Evolutionary conservation across 2,329 filamentous ascomycete genomes (phyloP).

Genomic region (Teratosphaeria nubilosa): DNA sequence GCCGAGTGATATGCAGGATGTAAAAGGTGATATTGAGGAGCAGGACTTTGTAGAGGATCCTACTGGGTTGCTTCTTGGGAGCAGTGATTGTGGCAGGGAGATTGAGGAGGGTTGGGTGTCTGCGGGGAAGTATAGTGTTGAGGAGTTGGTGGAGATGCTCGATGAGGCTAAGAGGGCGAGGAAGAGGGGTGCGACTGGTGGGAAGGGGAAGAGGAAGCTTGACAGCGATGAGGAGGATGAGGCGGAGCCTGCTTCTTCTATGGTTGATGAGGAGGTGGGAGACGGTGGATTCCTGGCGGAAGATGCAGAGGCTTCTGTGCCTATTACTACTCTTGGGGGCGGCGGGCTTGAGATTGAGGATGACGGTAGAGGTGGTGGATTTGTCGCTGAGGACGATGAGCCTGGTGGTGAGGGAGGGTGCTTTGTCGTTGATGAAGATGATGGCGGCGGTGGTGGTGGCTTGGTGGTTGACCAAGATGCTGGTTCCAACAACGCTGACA

Average conservation of each 20-base stretch:
- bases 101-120: constrained; percentile 15
- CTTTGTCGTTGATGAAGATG: constrained; percentile 6
- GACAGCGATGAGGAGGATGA: constrained; percentile 6
- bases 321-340: neutral
- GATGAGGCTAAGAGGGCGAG: neutral
- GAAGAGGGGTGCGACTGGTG: neutral
- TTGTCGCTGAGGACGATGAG: constrained; percentile 1
- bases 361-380: constrained; percentile 1
- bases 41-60: constrained; percentile 6
- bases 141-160: constrained; percentile 2
- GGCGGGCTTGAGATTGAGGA: constrained; percentile 5
- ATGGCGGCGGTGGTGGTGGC: constrained; percentile 6
- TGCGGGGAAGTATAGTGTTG: constrained; percentile 9
- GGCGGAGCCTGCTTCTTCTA: neutral
- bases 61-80: neutral
- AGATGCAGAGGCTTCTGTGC: constrained; percentile 9
- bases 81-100: constrained; percentile 31
- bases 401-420: constrained; percentile 7
- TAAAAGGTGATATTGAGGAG: constrained; percentile 9
- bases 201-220: neutral
- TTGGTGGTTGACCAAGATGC: constrained; percentile 5
- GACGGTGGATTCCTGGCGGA: constrained; percentile 23
- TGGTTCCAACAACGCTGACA: neutral
- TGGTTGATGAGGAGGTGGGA: constrained; percentile 8
- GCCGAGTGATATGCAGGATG: constrained; percentile 11